A percentile compares a stretch with the other conserved stretches of the same genome.
phyloP scores from a whole-genome alignment of 371 early-diverging fungal genomes.

The Mycotypha africana region DNA sequence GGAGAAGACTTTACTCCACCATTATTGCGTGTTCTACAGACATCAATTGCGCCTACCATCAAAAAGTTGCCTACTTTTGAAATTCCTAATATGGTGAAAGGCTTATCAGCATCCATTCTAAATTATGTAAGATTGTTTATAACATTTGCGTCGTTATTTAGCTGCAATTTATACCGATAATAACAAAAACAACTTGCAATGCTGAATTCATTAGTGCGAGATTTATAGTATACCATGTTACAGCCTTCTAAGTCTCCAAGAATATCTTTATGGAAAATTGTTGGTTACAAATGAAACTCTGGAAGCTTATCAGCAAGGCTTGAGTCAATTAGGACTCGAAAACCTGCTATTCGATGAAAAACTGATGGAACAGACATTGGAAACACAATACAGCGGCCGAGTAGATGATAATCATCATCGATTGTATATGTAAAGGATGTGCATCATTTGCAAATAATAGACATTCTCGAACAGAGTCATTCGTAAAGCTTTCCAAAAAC shows the following conservation, averaged over 20 bases:
- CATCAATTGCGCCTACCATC: constrained; percentile 15
- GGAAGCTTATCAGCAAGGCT: constrained; percentile 24
- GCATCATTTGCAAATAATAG: no score
- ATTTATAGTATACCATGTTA: constrained; percentile 32
- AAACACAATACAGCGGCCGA: constrained; percentile 11
- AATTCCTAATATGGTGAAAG: constrained; percentile 35
- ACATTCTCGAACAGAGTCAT: no score
- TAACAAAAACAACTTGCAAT: background rate
- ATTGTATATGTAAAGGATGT: constrained; percentile 38
- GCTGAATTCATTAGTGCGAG: constrained; percentile 26
- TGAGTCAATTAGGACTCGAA: constrained; percentile 17
- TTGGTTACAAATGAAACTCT: constrained; percentile 31
- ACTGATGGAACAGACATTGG: constrained; percentile 7
- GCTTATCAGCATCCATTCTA: constrained; percentile 29
- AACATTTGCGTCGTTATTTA: background rate
- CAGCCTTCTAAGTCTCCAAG: constrained; percentile 35
- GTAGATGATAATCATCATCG: constrained; percentile 38
- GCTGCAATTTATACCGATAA: background rate
- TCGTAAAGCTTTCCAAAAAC: no score
- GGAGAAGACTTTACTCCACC: constrained; percentile 26
- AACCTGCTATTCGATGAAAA: constrained; percentile 9
- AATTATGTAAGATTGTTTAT: constrained; percentile 32
- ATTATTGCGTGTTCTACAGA: constrained; percentile 27
- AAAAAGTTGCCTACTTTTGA: constrained; percentile 14
- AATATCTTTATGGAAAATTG: constrained; percentile 33